These are phyloP conservation scores for Fusarium udum DNA, from an alignment of 2,329 filamentous ascomycete species.

Conservation along the genomic window DNA sequence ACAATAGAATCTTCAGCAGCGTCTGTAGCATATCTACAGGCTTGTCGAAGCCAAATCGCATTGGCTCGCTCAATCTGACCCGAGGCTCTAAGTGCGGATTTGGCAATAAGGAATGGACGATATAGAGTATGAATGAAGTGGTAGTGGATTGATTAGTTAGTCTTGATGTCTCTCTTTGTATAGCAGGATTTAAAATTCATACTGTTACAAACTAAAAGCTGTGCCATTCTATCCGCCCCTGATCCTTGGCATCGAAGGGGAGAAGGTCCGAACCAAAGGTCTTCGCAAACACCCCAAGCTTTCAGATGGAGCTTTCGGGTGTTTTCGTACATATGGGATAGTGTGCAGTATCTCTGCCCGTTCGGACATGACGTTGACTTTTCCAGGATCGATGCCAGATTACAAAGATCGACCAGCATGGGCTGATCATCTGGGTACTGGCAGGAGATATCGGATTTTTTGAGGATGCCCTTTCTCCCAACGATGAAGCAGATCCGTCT, in stretches of 20 bases:
- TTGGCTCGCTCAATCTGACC: background rate
- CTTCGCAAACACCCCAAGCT: background rate
- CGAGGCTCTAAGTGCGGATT: background rate
- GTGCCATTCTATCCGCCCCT: background rate
- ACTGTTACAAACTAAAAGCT: background rate
- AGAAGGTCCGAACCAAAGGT: background rate
- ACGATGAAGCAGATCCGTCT: background rate
- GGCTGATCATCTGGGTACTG: background rate
- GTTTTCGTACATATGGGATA: background rate
- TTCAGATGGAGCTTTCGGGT: background rate
- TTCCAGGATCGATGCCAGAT: background rate
- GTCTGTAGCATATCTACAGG: background rate
- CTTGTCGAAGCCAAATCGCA: background rate
- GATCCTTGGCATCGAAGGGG: background rate
- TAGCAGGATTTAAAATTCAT: accelerated
- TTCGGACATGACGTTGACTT: background rate
- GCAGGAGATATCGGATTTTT: background rate
- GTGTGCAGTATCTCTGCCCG: accelerated
- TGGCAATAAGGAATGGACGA: background rate
- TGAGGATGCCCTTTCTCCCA: background rate
- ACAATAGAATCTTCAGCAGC: background rate
- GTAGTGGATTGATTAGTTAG: accelerated
- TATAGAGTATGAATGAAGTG: background rate
- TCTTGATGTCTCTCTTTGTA: accelerated
- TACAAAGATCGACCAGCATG: background rate